These are phyloP conservation scores for Metahyphopichia silvanorum DNA, from an alignment of 805 yeast genomes.

Conservation along the genomic window DNA sequence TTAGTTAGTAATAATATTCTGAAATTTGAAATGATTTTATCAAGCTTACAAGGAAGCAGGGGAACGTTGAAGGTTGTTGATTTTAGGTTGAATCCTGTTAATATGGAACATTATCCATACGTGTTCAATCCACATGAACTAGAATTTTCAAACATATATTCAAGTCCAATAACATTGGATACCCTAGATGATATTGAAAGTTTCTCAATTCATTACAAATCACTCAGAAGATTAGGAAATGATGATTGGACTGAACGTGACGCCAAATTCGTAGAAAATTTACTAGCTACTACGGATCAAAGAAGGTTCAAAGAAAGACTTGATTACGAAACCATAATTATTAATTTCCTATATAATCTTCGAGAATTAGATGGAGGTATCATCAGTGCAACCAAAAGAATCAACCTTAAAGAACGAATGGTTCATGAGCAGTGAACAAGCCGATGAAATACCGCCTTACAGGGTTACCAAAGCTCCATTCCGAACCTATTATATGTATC, in stretches of 20 bases:
- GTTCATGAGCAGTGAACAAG: no score
- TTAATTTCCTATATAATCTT: constrained; percentile 30
- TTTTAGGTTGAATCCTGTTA: constrained; percentile 48
- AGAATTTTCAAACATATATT: constrained; percentile 26
- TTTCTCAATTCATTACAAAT: constrained; percentile 44
- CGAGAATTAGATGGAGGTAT: constrained; percentile 35
- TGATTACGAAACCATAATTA: constrained; percentile 32
- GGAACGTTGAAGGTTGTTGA: constrained; percentile 38
- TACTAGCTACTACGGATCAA: constrained; percentile 11
- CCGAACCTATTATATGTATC: no score
- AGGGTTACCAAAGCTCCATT: no score
- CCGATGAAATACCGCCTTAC: no score
- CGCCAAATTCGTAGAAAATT: constrained; percentile 20
- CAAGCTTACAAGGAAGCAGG: constrained; percentile 27
- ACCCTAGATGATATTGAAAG: constrained; percentile 52
- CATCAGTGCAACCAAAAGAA: constrained; percentile 13
- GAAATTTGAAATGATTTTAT: constrained; percentile 29
- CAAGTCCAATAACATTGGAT: constrained; percentile 40
- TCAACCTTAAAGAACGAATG: constrained; percentile 6
- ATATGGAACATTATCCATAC: constrained; percentile 47
- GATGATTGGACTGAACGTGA: constrained; percentile 42
- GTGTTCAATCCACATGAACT: constrained; percentile 48
- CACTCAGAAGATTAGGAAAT: constrained; percentile 31
- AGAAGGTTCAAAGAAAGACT: constrained; percentile 15
- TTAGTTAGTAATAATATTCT: constrained; percentile 45